Evolutionary conservation across 768 basidiomycete genomes (phyloP), one percentile per base, ranked within the genome.

Genomic region (Podaxis pistillaris): DNA sequence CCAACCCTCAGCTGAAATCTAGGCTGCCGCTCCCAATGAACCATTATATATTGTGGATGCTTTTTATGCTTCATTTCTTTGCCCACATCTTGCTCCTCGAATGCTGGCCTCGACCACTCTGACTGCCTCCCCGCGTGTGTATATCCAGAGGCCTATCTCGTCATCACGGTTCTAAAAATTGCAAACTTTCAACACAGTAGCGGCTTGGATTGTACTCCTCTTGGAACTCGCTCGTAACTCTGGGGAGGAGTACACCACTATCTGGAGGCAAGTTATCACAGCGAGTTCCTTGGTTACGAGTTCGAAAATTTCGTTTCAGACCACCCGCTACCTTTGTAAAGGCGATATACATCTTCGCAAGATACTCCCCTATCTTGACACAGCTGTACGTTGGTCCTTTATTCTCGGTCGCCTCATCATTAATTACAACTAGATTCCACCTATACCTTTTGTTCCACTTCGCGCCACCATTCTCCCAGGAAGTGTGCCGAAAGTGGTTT

Each of bases 401-500:
- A 3, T 17, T 26, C 37, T 24, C 19, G 2, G 26, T 3, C 12
- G 4, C 24, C 19, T 17, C 9, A 24, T 8, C 24, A 15, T 7
- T 8, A 40, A 8, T 7, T 40, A 30, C 17, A 57, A 44, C 8
- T 33, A 57, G 56, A 12, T 12, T 30, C 5, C 24, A 57, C 8
- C 44, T 57, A 9, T 19, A 3, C 24, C 40, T 57, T 17, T 12
- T 57, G 24, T 57, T 40, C 40, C 26, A 28, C 26, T 57, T 57
- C 26, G 12, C 24, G 15, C 17, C 38, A 3, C 56, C 56, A 17
- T 57, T 57, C 13, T n/a, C 56, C 17, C 44, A 46, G 17, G 28
- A 26, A 13, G 7, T 57, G 11, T 57, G 56, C 24, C 56, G 38
- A 15, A 57, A 57, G 6, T 57, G 56, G 56, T 57, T 57, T 26